Conservation (phyloP, 331 rosid species). For the Phaseolus coccineus region DNA sequence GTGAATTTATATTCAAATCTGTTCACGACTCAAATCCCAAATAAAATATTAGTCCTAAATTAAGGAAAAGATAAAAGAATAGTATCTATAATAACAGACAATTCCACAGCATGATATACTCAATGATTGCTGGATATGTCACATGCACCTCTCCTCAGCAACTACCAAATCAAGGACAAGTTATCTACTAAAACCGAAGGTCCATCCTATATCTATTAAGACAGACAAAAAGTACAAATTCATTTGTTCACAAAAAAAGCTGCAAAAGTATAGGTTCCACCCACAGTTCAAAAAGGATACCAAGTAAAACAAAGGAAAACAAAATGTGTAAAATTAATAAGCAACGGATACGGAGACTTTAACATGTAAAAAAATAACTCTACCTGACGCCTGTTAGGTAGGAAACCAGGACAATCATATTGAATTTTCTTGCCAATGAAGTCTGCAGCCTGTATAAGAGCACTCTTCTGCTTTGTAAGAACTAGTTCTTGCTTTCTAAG, state of each 20-base stretch:
- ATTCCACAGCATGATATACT: background rate
- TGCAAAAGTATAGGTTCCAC: background rate
- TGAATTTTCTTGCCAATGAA: constrained; percentile 82
- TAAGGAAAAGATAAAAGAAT: background rate
- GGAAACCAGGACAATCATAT: constrained; percentile 89
- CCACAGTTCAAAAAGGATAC: background rate
- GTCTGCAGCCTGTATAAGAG: constrained; percentile 84
- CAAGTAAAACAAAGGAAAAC: background rate
- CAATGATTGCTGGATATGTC: constrained; percentile 8
- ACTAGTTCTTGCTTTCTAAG: constrained; percentile 74
- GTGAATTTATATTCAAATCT: background rate
- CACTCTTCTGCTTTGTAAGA: constrained; percentile 71
- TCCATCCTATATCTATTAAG: constrained; percentile 1
- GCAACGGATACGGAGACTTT: constrained; percentile 7
- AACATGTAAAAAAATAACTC: constrained; percentile 27
- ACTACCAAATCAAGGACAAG: constrained; percentile 27
- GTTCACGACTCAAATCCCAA: background rate
- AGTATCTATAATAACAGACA: background rate
- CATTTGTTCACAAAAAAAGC: background rate
- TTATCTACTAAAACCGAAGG: constrained; percentile 33
- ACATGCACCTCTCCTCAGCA: background rate
- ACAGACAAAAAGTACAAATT: background rate
- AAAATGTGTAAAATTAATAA: constrained; percentile 21
- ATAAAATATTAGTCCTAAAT: background rate
- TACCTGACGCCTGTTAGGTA: constrained; percentile 87